Base-by-base conservation (phyloP, 2,329 filamentous ascomycete species). In the Tolypocladium amazonense region DNA sequence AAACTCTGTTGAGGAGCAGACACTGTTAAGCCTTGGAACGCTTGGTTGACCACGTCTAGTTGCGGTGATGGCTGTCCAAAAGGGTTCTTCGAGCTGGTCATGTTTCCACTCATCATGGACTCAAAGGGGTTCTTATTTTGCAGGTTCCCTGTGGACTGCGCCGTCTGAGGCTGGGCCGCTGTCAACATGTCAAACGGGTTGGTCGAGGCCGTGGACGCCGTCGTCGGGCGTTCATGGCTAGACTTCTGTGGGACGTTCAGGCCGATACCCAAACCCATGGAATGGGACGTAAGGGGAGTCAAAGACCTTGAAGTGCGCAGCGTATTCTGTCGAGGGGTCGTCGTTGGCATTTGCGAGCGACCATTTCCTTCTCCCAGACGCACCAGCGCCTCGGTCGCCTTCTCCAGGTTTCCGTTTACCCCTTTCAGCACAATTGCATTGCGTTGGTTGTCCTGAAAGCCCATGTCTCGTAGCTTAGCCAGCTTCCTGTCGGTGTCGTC, bases 401-500 rank as follows among this genome's bases (percentile, higher is more conserved):
- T 88, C 66, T 97, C 91, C 60, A 99, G 70, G 69, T 94, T 92
- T 4, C 93, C 92, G 68, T 88, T 87, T 37, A 95, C 81, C 3
- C 89, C 88, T 70, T 92, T 92, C 23, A 99, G 76, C 33, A 97
- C 86, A 58, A 88, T 85, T 5, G 85, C 80, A 69, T 97, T 97
- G 61, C 89, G 85, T 66, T 88, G 89, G 50, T 88, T 86, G 70
- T 99, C 92, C 4, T 77, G 79, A 68, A 99, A 99, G 0, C 94
- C 94, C 92, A 97, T 96, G 60, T 97, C 92, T 59, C 86, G 84
- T 60, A 99, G 76, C 58, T 85, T 86, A 3, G 80, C 79, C 70
- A 97, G 74, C 72, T 97, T 97, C 56, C 82, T 80, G 52, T 95
- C 90, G 59, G 87, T 81, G 60, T 86, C 85, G 65, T 88, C 80